Conservation (phyloP, 164 flowering plant species). For the Vitis rotundifolia region DNA sequence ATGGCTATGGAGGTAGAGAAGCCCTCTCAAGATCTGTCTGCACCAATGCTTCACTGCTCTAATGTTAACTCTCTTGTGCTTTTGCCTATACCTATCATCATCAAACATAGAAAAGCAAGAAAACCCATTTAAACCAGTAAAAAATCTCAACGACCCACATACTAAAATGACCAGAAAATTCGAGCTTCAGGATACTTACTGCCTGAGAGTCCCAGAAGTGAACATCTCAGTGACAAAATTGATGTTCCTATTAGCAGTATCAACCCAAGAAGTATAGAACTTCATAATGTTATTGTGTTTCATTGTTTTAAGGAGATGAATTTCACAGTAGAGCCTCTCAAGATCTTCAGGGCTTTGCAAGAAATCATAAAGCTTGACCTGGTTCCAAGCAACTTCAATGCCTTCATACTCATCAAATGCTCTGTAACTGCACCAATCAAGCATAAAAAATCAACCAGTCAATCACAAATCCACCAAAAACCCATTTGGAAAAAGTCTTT, state of each 20-base stretch:
- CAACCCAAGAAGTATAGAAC: slow-evolving; percentile 65
- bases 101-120: neutral
- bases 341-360: slow-evolving; percentile 63
- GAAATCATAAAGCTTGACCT: slow-evolving; percentile 56
- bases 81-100: slow-evolving; percentile 50
- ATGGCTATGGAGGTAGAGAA: slow-evolving; percentile 61
- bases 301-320: slow-evolving; percentile 63
- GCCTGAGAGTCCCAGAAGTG: slow-evolving; percentile 58
- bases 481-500: neutral
- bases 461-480: slow-evolving; percentile 6
- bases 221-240: slow-evolving; percentile 63
- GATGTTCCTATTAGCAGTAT: slow-evolving; percentile 46
- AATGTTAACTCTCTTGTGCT: slow-evolving; percentile 62
- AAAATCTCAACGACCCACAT: neutral
- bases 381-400: slow-evolving; percentile 74
- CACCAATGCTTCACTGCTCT: slow-evolving; percentile 76
- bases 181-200: slow-evolving; percentile 27
- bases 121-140: slow-evolving; percentile 1
- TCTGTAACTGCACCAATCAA: slow-evolving; percentile 42
- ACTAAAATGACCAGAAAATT: neutral
- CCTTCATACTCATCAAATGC: slow-evolving; percentile 73
- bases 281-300: slow-evolving; percentile 66
- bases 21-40: slow-evolving; percentile 67
- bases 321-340: slow-evolving; percentile 66
- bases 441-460: slow-evolving; percentile 1